Conservation (phyloP, 1,139 yeast species). For the Komagataea norvegica region DNA sequence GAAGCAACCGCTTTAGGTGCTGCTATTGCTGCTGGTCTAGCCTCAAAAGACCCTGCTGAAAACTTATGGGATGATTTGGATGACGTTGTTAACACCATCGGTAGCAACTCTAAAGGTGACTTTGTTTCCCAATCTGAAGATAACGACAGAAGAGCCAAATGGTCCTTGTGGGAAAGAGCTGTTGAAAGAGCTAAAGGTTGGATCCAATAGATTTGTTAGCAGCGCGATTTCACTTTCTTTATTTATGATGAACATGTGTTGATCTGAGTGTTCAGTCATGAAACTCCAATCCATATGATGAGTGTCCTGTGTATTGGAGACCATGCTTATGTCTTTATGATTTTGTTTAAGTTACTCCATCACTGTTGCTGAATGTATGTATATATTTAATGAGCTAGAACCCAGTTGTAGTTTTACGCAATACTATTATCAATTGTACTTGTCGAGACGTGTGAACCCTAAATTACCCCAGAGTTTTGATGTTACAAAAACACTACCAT, state of each 20-base stretch:
- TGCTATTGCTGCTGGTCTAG: conserved; percentile 91
- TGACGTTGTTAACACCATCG: conserved; percentile 44
- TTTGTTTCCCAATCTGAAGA: conserved; percentile 60
- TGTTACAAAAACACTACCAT: too few relatives aligned
- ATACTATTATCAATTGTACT: too few relatives aligned
- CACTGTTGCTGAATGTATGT: background rate
- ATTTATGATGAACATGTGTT: too few relatives aligned
- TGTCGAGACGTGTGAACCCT: too few relatives aligned
- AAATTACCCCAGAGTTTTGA: background rate
- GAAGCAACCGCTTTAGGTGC: conserved; percentile 97
- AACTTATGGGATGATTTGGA: conserved; percentile 73
- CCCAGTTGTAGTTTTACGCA: too few relatives aligned
- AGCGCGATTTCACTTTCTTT: background rate
- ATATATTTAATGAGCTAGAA: conserved; percentile 7
- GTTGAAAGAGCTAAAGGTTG: conserved; percentile 74
- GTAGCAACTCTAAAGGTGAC: conserved; percentile 37
- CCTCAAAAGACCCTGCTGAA: conserved; percentile 46
- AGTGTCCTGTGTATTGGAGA: background rate
- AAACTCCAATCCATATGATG: background rate
- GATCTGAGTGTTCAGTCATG: background rate
- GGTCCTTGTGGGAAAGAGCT: conserved; percentile 82
- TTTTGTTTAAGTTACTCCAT: conserved; percentile 1
- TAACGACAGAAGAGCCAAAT: conserved; percentile 55
- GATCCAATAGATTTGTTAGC: conserved; percentile 34
- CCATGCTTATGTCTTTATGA: conserved; percentile 7